These are phyloP conservation scores for Adenanthera pavonina DNA, from an alignment of 306 rosid genomes.

Conservation along the genomic window DNA sequence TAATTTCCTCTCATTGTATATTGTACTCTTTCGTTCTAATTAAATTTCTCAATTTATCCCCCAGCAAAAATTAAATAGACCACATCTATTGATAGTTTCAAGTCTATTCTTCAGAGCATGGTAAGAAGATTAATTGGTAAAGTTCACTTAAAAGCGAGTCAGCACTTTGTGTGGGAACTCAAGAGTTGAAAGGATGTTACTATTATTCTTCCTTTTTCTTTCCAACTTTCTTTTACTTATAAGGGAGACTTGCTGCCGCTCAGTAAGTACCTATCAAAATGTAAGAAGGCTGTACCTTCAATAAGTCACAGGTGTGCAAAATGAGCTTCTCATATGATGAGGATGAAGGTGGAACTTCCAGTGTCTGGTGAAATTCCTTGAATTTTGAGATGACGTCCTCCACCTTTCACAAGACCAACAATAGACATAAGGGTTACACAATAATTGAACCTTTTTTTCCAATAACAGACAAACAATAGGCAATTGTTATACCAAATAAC, in stretches of 20 bases:
- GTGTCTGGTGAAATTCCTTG: slow-evolving; percentile 61
- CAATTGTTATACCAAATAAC: slow-evolving; percentile 16
- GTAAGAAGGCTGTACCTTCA: slow-evolving; percentile 59
- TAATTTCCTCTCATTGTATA: background rate
- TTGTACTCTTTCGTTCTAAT: background rate
- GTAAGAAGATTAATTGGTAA: slow-evolving; percentile 13
- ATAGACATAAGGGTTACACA: slow-evolving; percentile 24
- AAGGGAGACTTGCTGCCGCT: slow-evolving; percentile 3
- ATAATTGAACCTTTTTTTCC: background rate
- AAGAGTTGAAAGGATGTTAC: slow-evolving; percentile 1
- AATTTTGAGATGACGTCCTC: slow-evolving; percentile 68
- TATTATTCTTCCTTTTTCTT: slow-evolving; percentile 24
- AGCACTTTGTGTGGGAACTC: background rate
- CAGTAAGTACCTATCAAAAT: slow-evolving; percentile 22
- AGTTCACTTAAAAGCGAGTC: slow-evolving; percentile 21
- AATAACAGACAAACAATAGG: slow-evolving; percentile 30
- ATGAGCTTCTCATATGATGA: slow-evolving; percentile 74
- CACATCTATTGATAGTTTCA: slow-evolving; percentile 2
- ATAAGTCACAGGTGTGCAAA: slow-evolving; percentile 60
- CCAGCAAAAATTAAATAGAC: background rate
- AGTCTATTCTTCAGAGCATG: background rate
- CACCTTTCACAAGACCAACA: slow-evolving; percentile 66
- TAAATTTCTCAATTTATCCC: background rate
- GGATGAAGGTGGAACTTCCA: slow-evolving; percentile 68
- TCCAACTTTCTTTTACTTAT: slow-evolving; percentile 27